Evolutionary conservation across 2,329 filamentous ascomycete genomes (phyloP).

Genomic region (Helminthosporium solani): DNA sequence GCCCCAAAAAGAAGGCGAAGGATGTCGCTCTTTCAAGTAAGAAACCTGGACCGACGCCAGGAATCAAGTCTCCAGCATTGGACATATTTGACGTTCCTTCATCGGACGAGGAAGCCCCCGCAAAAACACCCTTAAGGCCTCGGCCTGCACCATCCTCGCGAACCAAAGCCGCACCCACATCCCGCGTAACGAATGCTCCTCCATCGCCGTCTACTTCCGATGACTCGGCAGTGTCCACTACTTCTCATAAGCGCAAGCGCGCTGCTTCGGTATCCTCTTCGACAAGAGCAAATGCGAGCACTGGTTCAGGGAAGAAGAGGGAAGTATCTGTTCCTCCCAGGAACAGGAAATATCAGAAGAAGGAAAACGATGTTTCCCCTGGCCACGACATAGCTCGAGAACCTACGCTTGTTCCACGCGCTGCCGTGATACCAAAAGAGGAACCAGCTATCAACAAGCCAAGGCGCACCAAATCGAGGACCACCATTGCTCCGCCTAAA

Average conservation of each 20-base stretch:
- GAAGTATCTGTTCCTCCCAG: conserved; percentile 16
- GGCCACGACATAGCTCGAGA: conserved; percentile 6
- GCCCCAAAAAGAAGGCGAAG: conserved; percentile 9
- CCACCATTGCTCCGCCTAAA: conserved; percentile 18
- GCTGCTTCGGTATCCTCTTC: conserved; percentile 21
- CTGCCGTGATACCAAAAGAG: conserved; percentile 3
- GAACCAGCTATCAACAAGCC: conserved; percentile 22
- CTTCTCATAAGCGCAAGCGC: conserved; percentile 36
- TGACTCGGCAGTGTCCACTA: conserved; percentile 33
- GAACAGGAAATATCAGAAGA: conserved; percentile 31
- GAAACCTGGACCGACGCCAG: conserved; percentile 9
- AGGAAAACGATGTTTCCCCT: conserved; percentile 21
- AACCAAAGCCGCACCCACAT: conserved; percentile 5
- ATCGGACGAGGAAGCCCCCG: conserved; percentile 25
- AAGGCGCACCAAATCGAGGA: conserved; percentile 27
- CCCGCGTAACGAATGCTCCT: neutral
- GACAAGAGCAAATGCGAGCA: conserved; percentile 9
- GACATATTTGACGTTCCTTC: conserved; percentile 30
- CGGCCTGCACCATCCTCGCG: conserved; percentile 13
- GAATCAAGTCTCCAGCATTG: conserved; percentile 7
- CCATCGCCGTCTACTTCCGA: conserved; percentile 11
- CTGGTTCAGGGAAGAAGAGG: conserved; percentile 3
- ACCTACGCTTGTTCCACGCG: neutral
- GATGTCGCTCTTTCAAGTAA: neutral
- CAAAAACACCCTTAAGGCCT: conserved; percentile 17